Percentiles rank a stretch among this genome's conserved stretches.
phyloP scores from a whole-genome alignment of 2,329 filamentous ascomycete species.

The Paecilomyces dactylethromorphus region DNA sequence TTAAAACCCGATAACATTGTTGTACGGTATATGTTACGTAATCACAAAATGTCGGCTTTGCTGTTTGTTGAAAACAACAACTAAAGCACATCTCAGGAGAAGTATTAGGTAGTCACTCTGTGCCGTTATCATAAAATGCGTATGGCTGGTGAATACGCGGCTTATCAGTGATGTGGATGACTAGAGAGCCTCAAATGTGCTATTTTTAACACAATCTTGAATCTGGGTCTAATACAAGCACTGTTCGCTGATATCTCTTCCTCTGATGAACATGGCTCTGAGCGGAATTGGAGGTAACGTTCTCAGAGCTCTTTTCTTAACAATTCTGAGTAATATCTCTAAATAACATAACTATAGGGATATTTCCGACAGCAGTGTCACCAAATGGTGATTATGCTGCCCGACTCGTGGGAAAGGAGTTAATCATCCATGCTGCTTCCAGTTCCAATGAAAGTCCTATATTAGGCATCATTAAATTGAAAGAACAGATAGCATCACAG shows the following conservation, averaged over 20 bases:
- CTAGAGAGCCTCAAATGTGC: background rate
- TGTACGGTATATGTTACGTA: background rate
- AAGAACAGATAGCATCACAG: slow-evolving; percentile 18
- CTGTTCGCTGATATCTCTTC: too few relatives aligned
- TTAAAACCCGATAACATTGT: background rate
- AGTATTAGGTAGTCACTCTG: background rate
- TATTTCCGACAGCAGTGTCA: slow-evolving; percentile 16
- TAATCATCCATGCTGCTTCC: slow-evolving; percentile 24
- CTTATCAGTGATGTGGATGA: background rate
- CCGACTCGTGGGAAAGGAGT: slow-evolving; percentile 17
- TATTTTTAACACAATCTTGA: background rate
- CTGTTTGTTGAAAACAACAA: background rate
- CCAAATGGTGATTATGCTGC: slow-evolving; percentile 8
- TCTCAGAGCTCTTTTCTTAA: background rate
- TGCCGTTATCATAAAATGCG: background rate
- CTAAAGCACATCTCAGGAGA: background rate
- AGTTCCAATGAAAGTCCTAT: slow-evolving; percentile 22
- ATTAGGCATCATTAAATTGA: slow-evolving; percentile 23
- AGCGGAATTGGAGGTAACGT: background rate
- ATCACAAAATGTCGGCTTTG: background rate
- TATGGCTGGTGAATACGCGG: slow-evolving; percentile 1
- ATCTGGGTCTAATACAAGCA: too few relatives aligned
- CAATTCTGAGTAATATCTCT: background rate
- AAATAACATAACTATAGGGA: background rate
- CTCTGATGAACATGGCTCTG: background rate